Conservation (phyloP, 441 rosid genomes). For the Syzygium syzygioides region DNA sequence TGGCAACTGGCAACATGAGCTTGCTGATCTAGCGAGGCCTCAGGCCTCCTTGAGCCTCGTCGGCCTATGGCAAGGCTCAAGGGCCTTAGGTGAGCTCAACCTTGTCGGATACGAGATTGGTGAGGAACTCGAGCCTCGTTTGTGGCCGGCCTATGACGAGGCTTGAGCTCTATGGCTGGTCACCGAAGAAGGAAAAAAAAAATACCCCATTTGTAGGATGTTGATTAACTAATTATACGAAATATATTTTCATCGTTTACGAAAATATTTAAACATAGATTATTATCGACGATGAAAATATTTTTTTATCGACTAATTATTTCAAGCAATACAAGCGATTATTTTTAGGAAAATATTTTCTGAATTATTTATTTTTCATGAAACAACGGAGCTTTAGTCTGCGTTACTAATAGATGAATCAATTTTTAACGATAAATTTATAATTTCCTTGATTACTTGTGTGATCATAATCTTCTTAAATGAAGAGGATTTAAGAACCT, state of each 20-base stretch:
- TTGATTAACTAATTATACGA: neutral
- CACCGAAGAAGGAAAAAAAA: too few relatives aligned
- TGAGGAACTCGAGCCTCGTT: too few relatives aligned
- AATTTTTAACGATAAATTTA: neutral
- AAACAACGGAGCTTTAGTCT: neutral
- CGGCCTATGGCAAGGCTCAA: too few relatives aligned
- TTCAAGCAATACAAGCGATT: neutral
- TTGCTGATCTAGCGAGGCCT: too few relatives aligned
- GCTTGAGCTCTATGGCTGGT: too few relatives aligned
- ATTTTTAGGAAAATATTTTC: neutral
- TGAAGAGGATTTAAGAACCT: neutral
- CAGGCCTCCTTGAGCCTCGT: too few relatives aligned
- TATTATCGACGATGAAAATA: too few relatives aligned
- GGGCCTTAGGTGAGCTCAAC: too few relatives aligned
- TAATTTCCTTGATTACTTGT: neutral
- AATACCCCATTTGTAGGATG: neutral
- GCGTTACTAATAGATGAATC: neutral
- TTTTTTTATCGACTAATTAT: neutral
- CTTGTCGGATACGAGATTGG: too few relatives aligned
- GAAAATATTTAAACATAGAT: neutral
- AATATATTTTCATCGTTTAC: neutral
- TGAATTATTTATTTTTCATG: fast-evolving
- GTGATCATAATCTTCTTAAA: neutral
- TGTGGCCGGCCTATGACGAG: too few relatives aligned
- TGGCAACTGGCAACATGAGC: too few relatives aligned